These are phyloP conservation scores for Teunomyces kruisii DNA, from an alignment of 805 yeast genomes.

Conservation along the genomic window DNA sequence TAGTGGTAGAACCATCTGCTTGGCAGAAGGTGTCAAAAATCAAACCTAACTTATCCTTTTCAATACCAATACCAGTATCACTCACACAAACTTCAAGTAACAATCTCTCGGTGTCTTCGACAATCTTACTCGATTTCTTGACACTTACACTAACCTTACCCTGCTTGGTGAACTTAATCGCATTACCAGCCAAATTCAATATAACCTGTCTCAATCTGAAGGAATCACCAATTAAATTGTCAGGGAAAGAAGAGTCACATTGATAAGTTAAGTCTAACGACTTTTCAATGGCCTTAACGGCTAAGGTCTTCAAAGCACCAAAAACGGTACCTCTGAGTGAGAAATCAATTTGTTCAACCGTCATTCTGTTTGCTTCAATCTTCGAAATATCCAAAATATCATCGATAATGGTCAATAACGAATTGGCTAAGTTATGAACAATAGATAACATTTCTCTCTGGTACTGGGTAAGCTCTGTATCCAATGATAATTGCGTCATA, in stretches of 20 bases:
- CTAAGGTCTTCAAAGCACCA: conserved; percentile 85
- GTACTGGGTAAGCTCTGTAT: conserved; percentile 85
- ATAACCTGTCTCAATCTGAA: conserved; percentile 86
- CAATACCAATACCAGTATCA: conserved; percentile 90
- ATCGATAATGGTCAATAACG: conserved; percentile 81
- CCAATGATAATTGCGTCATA: conserved; percentile 86
- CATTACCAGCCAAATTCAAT: conserved; percentile 83
- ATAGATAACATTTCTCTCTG: conserved; percentile 90
- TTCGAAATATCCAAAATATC: conserved; percentile 90
- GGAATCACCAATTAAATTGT: conserved; percentile 82
- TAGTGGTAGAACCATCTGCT: conserved; percentile 90
- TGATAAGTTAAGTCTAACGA: conserved; percentile 77
- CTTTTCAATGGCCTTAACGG: conserved; percentile 87
- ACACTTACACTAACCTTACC: conserved; percentile 82
- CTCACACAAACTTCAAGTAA: conserved; percentile 79
- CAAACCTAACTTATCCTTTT: conserved; percentile 77
- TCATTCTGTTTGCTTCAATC: conserved; percentile 92
- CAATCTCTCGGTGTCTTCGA: conserved; percentile 43
- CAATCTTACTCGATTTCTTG: conserved; percentile 45
- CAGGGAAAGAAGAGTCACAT: conserved; percentile 86
- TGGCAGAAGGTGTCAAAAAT: conserved; percentile 90
- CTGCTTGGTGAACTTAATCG: conserved; percentile 79
- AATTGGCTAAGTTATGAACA: conserved; percentile 84
- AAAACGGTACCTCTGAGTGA: conserved; percentile 84
- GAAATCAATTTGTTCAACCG: conserved; percentile 85